Base-by-base conservation (phyloP, 1,284 basidiomycete species). In the Cryptococcus neoformans region DNA sequence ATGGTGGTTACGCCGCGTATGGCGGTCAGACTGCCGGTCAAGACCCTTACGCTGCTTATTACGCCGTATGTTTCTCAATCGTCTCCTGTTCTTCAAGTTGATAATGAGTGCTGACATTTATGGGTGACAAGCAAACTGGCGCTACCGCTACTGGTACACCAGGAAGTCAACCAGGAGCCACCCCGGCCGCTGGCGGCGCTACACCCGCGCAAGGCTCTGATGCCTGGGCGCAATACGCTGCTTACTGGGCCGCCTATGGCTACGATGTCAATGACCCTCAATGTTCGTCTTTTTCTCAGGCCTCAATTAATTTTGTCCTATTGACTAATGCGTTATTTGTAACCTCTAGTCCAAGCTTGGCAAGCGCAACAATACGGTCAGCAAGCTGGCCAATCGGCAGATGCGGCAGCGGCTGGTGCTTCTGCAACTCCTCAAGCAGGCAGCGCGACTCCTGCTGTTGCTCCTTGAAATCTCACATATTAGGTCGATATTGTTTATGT, bases 241-340 rank as follows among this genome's bases (percentile, higher is more conserved):
- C 74, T 38, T 80, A 80, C 67, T 80, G 78, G 78, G 87, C 90
- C 57, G 86, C 87, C 12, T 91, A 90, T 71, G 91, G 91, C 8
- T 93, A 92, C 75, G 90, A 93, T 69, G 88, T 92, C 63, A 90
- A 90, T 53, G 77, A 78, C 58, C 74, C 75, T 16, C 74, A 77
- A 51, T 78, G 74, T 76, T 49, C 65, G 74, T 71, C 21, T 11
- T 10, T 44, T 28, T 47, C n/a, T 6, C 21, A 28, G 6, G 14
- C 44, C 17, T 28, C 12, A 7, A 28, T 4, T 28, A 4, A 4
- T 28, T 28, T 28, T 14, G 46, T 21, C 7, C 12, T 34, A 35
- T 14, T 28, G 28, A 14, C 46, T 47, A 16, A 44, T 44, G 11
- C 46, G 16, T 8, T 47, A 46, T 3, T 12, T 14, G 35, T 11